Percentiles rank a stretch among this genome's conserved stretches.
These are phyloP conservation scores for Fusarium denticulatum DNA, from an alignment of 2,329 filamentous ascomycete species.

Conservation along the genomic window DNA sequence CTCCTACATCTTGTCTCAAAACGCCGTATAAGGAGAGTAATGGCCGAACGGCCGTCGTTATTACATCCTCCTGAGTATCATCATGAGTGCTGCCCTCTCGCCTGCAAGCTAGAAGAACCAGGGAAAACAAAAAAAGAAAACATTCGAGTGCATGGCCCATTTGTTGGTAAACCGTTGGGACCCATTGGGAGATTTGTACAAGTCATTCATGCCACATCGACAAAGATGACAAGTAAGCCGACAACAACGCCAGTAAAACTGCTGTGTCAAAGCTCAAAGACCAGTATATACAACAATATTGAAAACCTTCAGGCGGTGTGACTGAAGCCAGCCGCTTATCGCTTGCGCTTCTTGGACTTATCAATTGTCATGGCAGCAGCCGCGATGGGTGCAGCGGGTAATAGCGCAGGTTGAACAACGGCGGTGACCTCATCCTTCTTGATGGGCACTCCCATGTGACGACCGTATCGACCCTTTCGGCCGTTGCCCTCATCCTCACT, in stretches of 20 bases:
- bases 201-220: conserved; percentile 17
- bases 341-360: conserved; percentile 71
- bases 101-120: conserved; percentile 36
- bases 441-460: conserved; percentile 75
- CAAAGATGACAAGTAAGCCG: conserved; percentile 18
- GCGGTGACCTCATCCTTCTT: conserved; percentile 63
- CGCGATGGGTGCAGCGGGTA: conserved; percentile 58
- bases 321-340: conserved; percentile 50
- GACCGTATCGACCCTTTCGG: conserved; percentile 89
- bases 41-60: conserved; percentile 51
- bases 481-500: conserved; percentile 98
- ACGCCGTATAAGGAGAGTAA: conserved; percentile 53
- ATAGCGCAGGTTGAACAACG: conserved; percentile 51
- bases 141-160: conserved; percentile 12
- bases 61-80: conserved; percentile 50
- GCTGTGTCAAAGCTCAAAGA: conserved; percentile 16
- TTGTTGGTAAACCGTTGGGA: conserved; percentile 1
- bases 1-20: conserved; percentile 45
- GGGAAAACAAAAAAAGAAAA: conserved; percentile 17
- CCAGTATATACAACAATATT: conserved; percentile 20
- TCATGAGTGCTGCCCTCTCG: conserved; percentile 41
- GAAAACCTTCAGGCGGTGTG: background rate
- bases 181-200: conserved; percentile 20
- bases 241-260: conserved; percentile 19
- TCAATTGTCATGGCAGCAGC: conserved; percentile 52